These are phyloP conservation scores for Albophoma yamanashiensis DNA, from an alignment of 2,329 filamentous ascomycete species.

Conservation along the genomic window DNA sequence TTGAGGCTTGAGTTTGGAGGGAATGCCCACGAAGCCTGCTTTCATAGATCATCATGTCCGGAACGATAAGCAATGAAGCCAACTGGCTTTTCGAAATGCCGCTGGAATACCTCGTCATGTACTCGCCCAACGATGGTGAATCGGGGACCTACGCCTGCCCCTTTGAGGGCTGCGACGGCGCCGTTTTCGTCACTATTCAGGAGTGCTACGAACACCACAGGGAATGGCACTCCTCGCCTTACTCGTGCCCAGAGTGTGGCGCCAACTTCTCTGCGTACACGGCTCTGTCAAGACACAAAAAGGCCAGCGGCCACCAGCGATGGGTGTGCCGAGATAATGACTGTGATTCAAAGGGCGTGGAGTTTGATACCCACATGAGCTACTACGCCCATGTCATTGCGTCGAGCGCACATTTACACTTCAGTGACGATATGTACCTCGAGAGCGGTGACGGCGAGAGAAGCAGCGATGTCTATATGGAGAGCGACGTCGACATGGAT, in stretches of 20 bases:
- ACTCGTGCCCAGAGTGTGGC: background rate
- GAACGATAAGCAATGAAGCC: background rate
- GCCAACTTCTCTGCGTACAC: background rate
- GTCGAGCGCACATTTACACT: background rate
- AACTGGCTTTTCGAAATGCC: background rate
- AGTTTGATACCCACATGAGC: background rate
- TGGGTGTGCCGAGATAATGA: background rate
- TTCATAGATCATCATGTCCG: background rate
- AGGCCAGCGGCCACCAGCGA: background rate
- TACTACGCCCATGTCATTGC: background rate
- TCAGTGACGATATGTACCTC: background rate
- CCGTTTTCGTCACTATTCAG: background rate
- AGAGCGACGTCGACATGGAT: background rate
- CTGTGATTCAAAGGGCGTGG: background rate
- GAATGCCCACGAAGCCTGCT: background rate
- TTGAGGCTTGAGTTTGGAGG: background rate
- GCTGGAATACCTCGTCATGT: background rate
- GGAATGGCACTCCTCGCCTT: background rate
- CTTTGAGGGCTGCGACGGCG: background rate
- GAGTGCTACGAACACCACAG: background rate
- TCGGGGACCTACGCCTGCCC: background rate
- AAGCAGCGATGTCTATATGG: too few species aligned
- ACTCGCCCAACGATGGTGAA: constrained; percentile 1
- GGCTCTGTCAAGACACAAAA: background rate
- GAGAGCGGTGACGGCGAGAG: background rate